phyloP scores from a whole-genome alignment of 2,329 filamentous ascomycete genomes.

The Cladophialophora carrionii region DNA sequence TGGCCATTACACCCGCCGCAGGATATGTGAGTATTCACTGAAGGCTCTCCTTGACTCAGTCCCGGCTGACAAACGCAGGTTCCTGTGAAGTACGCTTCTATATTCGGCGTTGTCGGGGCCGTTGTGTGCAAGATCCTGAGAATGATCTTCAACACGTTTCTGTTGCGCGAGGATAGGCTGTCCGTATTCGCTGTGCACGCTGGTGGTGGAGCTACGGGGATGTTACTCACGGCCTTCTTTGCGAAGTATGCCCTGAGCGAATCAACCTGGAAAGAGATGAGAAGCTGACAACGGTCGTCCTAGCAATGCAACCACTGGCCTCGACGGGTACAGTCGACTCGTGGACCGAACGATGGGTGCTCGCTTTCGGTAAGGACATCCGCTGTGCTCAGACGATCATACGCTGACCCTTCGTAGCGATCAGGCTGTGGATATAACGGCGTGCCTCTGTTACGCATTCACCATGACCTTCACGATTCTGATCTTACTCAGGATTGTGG shows the following conservation, averaged over 20 bases:
- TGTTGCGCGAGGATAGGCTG: constrained; percentile 8
- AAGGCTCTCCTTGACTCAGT: not conserved
- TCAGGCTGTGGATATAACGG: constrained; percentile 13
- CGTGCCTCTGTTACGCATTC: constrained; percentile 15
- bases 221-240: constrained; percentile 18
- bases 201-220: constrained; percentile 11
- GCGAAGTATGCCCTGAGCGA: constrained; percentile 5
- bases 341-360: constrained; percentile 16
- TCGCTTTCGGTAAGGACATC: constrained; percentile 12
- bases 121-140: constrained; percentile 13
- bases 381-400: not conserved
- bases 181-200: constrained; percentile 16
- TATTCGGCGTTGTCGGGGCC: constrained; percentile 16
- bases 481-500: constrained; percentile 1
- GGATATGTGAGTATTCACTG: constrained; percentile 11
- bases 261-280: not conserved
- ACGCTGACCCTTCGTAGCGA: constrained; percentile 11
- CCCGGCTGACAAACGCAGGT: constrained; percentile 10
- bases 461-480: constrained; percentile 15
- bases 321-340: constrained; percentile 13
- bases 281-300: not conserved
- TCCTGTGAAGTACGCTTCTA: constrained; percentile 17
- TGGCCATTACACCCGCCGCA: constrained; percentile 14
- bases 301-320: constrained; percentile 15
- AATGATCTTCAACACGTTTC: not conserved